Base-by-base conservation (phyloP, 768 basidiomycete species). In the Mycena filopes region DNA sequence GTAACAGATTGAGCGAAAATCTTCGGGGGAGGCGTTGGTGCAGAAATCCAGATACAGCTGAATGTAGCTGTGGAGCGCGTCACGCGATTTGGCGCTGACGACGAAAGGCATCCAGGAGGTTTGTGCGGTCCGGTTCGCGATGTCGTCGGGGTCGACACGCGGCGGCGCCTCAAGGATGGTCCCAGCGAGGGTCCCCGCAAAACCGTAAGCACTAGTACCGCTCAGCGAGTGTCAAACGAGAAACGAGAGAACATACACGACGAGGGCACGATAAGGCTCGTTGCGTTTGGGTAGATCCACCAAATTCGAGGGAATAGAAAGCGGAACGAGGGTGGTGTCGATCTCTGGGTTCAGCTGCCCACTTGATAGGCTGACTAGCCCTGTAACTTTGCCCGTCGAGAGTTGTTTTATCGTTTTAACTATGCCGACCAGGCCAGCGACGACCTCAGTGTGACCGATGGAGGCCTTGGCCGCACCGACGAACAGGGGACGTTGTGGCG, bases 131-230 rank as follows among this genome's bases (percentile, higher is more conserved):
- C 9, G 28, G 23, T 18, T 21, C 23, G 16, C 8, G 13, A 59
- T 70, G 11, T 51, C 64, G 16, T 71, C 68, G 9, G 69, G 66
- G 20, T 15, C 2, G 4, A 16, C 4, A 41, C 69, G 66, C 16
- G 62, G 47, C 9, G 69, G 25, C 46, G 69, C 72, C 64, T 80
- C 77, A 21, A 80, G 68, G 42, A 79, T 72, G 12, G 73, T 72
- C 11, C 75, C 78, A 21, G 78, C 71, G 55, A 78, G 73, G 18
- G 79, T 78, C 9, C 79, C 79, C 13, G 79, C 75, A 50, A 80
- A 78, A 18, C 78, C 79, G 55, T 78, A 78, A 1, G 78, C 75
- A 21, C 79, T 80, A 57, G 18, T 40, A 5, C 10, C 21, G 9
- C 45, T 70, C 38, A 70, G 40, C 25, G 41, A 15, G 57, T 55